A percentile compares a stretch with the other conserved stretches of the same genome.
Conservation (phyloP, 2,329 filamentous ascomycete genomes). For the Paecilomyces variotii region DNA sequence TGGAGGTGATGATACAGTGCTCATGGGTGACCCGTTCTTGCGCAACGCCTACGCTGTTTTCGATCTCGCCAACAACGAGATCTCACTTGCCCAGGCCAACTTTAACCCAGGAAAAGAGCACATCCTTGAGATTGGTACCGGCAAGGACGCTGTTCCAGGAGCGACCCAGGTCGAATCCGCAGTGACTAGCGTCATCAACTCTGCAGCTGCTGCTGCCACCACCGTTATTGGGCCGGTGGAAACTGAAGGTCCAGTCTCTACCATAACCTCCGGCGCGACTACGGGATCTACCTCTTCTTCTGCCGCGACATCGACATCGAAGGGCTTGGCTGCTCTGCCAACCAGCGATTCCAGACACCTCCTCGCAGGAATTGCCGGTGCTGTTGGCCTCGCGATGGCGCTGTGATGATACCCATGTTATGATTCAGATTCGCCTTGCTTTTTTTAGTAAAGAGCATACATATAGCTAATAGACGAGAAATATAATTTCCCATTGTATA, state of each 20-base stretch:
- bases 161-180: conserved; percentile 31
- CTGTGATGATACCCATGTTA: not conserved
- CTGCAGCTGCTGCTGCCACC: not conserved
- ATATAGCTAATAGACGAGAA: not conserved
- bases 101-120: conserved; percentile 48
- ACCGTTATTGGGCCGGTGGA: not conserved
- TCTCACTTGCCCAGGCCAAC: conserved; percentile 53
- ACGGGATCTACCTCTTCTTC: not conserved
- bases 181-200: not conserved
- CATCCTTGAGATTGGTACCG: conserved; percentile 47
- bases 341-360: not conserved
- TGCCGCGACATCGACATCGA: not conserved
- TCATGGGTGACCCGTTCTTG: conserved; percentile 56
- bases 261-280: not conserved
- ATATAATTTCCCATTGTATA: no score
- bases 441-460: not conserved
- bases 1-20: conserved; percentile 37
- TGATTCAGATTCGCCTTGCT: not conserved
- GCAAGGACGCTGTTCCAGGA: conserved; percentile 42
- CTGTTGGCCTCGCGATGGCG: not conserved
- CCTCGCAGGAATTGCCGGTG: not conserved
- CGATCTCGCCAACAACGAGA: conserved; percentile 52
- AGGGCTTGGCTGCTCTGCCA: not conserved
- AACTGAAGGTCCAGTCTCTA: not conserved
- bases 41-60: conserved; percentile 57